Evolutionary conservation across 2,329 filamentous ascomycete genomes (phyloP), one percentile per base, ranked within the genome.

Genomic region (Phaeoacremonium minimum): DNA sequence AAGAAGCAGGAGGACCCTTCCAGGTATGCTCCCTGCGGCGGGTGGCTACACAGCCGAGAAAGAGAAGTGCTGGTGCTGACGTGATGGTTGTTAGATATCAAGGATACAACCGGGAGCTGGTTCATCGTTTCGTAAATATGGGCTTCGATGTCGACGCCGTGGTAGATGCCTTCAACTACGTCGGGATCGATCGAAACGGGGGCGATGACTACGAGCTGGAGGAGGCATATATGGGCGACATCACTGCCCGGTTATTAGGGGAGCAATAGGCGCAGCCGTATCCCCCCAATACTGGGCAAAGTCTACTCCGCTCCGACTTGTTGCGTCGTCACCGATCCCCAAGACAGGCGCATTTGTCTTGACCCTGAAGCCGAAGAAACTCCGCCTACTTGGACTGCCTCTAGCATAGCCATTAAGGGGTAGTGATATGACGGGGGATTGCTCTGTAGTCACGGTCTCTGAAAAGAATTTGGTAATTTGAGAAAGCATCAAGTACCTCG

Each of bases 101-200:
- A 46, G 91, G 93, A 3, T 97, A 95, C 62, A 90, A 89, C 63
- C 85, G 83, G 52, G 75, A 84, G 19, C 71, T 96, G 28, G 78
- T 97, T 46, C 81, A 93, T 52, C 77, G 84, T 5, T 97, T 97
- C 50, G 80, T 86, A 13, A 77, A 71, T 50, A 97, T 97, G 91
- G 91, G 91, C 9, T 97, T 97, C 50, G 82, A 88, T 38, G 75
- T 95, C 3, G 85, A 90, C 33, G 73, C 77, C n/a, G 88, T 97
- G 2, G 88, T 96, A 0, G 76, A 84, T 8, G 87, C 88, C 1
- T 95, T 96, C 52, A 73, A 83, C 35, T 85, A 76, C 42, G 82
- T 93, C 7, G 85, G 87, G 6, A 90, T 95, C 47, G 86, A 91
- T 44, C 77, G 77, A 14, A 87, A 84, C 48, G 76, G 74, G 17